phyloP scores from a whole-genome alignment of 1,284 basidiomycete species.

The Peniophora sp. region DNA sequence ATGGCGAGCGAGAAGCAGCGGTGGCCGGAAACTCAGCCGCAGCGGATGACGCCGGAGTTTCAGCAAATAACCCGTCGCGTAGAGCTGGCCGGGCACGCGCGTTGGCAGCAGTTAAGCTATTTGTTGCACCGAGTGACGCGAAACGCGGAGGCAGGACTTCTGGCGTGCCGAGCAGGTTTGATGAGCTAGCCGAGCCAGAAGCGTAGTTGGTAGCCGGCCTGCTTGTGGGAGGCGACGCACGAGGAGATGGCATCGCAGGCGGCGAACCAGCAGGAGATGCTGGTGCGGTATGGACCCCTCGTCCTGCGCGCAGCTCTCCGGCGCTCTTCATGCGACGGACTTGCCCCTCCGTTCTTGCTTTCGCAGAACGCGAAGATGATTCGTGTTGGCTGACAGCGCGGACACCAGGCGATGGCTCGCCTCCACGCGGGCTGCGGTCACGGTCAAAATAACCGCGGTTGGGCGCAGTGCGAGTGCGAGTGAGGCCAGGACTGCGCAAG shows the following conservation, averaged over 20 bases:
- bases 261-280: conserved; percentile 14
- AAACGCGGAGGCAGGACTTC: conserved; percentile 44
- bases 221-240: conserved; percentile 24
- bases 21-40: not conserved
- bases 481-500: conserved; percentile 35
- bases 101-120: conserved; percentile 20
- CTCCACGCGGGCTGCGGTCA: conserved; percentile 17
- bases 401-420: conserved; percentile 9
- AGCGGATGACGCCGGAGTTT: not conserved
- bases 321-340: conserved; percentile 83
- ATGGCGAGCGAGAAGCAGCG: conserved; percentile 8
- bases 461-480: conserved; percentile 64
- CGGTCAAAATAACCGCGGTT: conserved; percentile 54
- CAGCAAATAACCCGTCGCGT: conserved; percentile 24
- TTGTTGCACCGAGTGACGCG: conserved; percentile 55
- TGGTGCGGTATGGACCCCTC: conserved; percentile 22
- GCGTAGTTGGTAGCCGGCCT: conserved; percentile 44
- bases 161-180: conserved; percentile 41
- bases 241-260: conserved; percentile 23
- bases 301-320: conserved; percentile 53
- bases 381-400: conserved; percentile 11
- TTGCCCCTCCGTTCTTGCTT: conserved; percentile 38
- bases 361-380: conserved; percentile 32
- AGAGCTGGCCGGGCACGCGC: conserved; percentile 34
- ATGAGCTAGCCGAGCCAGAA: conserved; percentile 45